Evolutionary conservation across 108 stramenopile species (phyloP).

Genomic region (Licmophora abbreviata): DNA sequence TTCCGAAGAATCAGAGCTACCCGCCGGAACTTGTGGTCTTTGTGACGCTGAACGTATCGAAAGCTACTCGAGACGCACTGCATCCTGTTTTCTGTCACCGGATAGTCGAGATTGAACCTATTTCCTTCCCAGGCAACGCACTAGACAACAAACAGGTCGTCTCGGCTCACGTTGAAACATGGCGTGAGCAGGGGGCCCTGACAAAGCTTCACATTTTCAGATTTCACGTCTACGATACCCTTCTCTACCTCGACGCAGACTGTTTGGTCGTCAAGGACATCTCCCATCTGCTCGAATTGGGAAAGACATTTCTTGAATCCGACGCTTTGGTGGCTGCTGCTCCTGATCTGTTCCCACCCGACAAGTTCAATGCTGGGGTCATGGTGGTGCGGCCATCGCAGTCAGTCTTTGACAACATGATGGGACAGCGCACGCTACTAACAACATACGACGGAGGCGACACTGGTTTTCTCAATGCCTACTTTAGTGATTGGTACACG

Average conservation of each 20-base stretch:
- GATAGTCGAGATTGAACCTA: conserved; percentile 24
- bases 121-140: conserved; percentile 13
- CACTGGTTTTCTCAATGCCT: conserved; percentile 85
- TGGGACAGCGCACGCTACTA: conserved; percentile 15
- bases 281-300: conserved; percentile 44
- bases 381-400: conserved; percentile 68
- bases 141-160: background rate
- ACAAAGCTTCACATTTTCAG: conserved; percentile 46
- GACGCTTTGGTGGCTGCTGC: conserved; percentile 74
- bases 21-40: conserved; percentile 48
- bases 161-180: conserved; percentile 4
- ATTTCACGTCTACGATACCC: conserved; percentile 51
- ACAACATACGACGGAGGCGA: conserved; percentile 78
- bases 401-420: conserved; percentile 37
- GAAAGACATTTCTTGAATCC: conserved; percentile 26
- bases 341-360: conserved; percentile 79
- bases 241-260: conserved; percentile 81
- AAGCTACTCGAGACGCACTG: conserved; percentile 9
- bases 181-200: conserved; percentile 35
- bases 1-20: conserved; percentile 10
- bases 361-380: conserved; percentile 87
- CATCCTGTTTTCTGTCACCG: conserved; percentile 27
- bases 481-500: conserved; percentile 63
- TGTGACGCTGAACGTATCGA: conserved; percentile 35
- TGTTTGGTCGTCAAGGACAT: conserved; percentile 63